Evolutionary conservation across 306 rosid species (phyloP).

Genomic region (Sechiopsis laciniata): DNA sequence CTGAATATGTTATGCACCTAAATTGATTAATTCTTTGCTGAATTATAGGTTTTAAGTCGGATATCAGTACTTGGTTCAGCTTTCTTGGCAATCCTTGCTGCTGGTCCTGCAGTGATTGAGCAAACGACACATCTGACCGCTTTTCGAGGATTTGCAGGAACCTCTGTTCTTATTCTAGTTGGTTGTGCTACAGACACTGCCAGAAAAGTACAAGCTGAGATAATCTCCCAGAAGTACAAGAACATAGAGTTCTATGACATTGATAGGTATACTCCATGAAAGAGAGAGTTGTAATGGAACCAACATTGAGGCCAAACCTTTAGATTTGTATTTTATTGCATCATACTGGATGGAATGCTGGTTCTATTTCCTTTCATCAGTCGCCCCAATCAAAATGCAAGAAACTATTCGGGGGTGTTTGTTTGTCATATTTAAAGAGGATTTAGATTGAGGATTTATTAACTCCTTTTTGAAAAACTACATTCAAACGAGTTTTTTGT

Average conservation of each 20-base stretch:
- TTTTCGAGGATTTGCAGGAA: constrained; percentile 91
- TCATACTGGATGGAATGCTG: background rate
- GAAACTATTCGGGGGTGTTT: too few relatives aligned
- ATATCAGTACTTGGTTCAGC: constrained; percentile 93
- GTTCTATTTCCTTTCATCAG: background rate
- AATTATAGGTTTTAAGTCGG: constrained; percentile 71
- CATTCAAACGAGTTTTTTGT: too few relatives aligned
- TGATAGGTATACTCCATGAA: constrained; percentile 48
- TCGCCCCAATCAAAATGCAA: background rate
- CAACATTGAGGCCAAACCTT: constrained; percentile 1
- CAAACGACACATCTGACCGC: constrained; percentile 88
- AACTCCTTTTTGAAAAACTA: too few relatives aligned
- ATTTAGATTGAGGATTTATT: too few relatives aligned
- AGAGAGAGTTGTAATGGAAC: background rate
- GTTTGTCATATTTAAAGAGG: too few relatives aligned
- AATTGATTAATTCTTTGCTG: constrained; percentile 14
- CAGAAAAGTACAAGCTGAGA: constrained; percentile 90
- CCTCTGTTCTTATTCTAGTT: constrained; percentile 91
- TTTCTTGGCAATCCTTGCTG: constrained; percentile 83
- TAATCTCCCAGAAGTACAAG: constrained; percentile 87
- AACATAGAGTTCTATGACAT: constrained; percentile 82
- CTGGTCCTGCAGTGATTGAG: constrained; percentile 81
- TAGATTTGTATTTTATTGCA: background rate
- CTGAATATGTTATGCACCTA: background rate
- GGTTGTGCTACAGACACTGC: constrained; percentile 97